Percentiles rank a stretch among this genome's conserved stretches.
phyloP scores from a whole-genome alignment of 106 monocot genomes.

The Allium fistulosum region DNA sequence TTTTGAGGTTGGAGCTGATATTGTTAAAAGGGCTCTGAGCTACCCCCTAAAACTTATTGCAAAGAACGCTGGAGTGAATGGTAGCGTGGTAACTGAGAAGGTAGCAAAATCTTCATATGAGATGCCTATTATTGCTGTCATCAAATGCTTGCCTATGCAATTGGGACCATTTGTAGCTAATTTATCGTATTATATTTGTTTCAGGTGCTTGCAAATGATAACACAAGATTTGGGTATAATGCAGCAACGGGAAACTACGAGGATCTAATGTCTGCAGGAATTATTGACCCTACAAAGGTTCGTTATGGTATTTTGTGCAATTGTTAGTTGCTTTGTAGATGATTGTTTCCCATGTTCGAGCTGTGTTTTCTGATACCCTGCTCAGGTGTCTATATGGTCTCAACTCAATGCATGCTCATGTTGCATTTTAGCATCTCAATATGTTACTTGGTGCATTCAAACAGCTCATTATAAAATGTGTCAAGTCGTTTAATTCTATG shows the following conservation, averaged over 20 bases:
- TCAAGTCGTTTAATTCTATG: too few species aligned
- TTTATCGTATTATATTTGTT: not conserved
- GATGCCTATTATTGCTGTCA: too few species aligned
- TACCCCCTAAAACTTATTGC: conserved; percentile 74
- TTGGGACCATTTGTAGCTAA: not conserved
- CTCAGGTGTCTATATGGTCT: too few species aligned
- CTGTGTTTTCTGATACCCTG: too few species aligned
- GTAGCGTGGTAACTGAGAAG: conserved; percentile 71
- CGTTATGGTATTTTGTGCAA: not conserved
- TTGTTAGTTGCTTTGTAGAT: too few species aligned
- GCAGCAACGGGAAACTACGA: conserved; percentile 87
- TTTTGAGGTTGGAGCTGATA: conserved; percentile 60
- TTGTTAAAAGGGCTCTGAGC: conserved; percentile 61
- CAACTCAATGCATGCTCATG: too few species aligned
- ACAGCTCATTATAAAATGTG: too few species aligned
- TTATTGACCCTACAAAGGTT: conserved; percentile 95
- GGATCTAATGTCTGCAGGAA: conserved; percentile 92
- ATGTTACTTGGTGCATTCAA: too few species aligned
- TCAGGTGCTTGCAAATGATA: conserved; percentile 78
- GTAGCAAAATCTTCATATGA: conserved; percentile 8
- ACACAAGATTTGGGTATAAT: conserved; percentile 71
- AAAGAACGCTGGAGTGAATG: conserved; percentile 79
- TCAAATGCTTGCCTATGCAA: not conserved
- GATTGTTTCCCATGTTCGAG: too few species aligned
- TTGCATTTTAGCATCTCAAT: too few species aligned